These are phyloP conservation scores for Candida neerlandica DNA, from an alignment of 1,139 yeast genomes.

Conservation along the genomic window DNA sequence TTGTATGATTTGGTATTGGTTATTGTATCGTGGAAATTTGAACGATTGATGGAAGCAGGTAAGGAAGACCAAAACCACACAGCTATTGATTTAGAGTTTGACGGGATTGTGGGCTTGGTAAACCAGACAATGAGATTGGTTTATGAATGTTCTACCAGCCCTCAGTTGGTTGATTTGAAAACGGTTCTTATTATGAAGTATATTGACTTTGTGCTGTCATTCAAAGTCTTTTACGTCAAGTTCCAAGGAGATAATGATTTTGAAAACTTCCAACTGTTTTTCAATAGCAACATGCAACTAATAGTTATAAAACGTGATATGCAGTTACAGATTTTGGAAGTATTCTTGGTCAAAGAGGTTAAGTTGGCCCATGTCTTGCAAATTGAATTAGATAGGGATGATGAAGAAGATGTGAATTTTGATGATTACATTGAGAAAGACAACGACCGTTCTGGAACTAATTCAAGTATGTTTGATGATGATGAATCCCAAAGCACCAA, in stretches of 20 bases:
- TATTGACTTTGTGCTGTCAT: constrained; percentile 35
- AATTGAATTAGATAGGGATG: constrained; percentile 53
- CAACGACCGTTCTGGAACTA: constrained; percentile 16
- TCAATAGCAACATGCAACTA: constrained; percentile 20
- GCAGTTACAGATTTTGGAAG: constrained; percentile 28
- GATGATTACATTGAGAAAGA: constrained; percentile 32
- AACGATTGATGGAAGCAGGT: constrained; percentile 27
- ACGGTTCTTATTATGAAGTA: constrained; percentile 29
- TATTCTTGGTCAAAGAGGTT: constrained; percentile 40
- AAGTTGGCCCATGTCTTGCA: constrained; percentile 27
- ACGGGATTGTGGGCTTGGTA: constrained; percentile 14
- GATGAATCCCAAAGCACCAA: constrained; percentile 16
- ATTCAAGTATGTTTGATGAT: constrained; percentile 19
- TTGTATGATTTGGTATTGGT: constrained; percentile 31
- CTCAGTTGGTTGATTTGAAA: constrained; percentile 19
- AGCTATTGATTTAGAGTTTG: constrained; percentile 16
- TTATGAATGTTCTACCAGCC: constrained; percentile 10
- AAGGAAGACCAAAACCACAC: constrained; percentile 18
- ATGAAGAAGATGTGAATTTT: constrained; percentile 60
- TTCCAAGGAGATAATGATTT: constrained; percentile 28
- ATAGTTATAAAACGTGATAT: constrained; percentile 24
- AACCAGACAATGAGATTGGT: constrained; percentile 15
- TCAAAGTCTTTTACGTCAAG: constrained; percentile 38
- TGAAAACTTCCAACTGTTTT: constrained; percentile 30
- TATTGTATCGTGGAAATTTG: constrained; percentile 38